phyloP scores from a whole-genome alignment of 148 eudicot genomes.

The Rhododendron kiyosumense region DNA sequence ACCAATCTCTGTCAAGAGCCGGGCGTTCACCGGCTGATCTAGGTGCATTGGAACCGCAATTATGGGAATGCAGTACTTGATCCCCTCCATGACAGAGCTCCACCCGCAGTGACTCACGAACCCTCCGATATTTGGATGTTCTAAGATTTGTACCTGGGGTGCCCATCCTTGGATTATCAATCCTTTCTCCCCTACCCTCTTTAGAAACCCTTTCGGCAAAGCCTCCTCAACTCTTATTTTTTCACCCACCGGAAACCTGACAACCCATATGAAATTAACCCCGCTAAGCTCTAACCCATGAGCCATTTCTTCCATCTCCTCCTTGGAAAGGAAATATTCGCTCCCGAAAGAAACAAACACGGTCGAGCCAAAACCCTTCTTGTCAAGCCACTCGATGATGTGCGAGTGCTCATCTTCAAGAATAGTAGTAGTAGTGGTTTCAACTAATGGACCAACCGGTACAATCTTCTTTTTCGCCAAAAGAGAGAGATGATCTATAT shows the following conservation, averaged over 20 bases:
- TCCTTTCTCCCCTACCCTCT: neutral
- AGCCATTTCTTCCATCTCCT: neutral
- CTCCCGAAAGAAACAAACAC: slow-evolving; percentile 3
- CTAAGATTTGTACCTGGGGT: neutral
- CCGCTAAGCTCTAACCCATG: neutral
- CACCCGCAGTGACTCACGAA: slow-evolving; percentile 4
- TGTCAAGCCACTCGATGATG: neutral
- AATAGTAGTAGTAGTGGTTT: neutral
- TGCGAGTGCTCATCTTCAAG: neutral
- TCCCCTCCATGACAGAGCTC: slow-evolving; percentile 2
- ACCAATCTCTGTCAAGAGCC: neutral
- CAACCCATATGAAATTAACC: slow-evolving; percentile 2
- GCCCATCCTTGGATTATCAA: slow-evolving; percentile 2
- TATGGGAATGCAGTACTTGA: neutral
- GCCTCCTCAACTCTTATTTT: neutral
- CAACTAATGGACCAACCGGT: neutral
- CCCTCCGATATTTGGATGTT: neutral
- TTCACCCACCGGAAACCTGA: neutral
- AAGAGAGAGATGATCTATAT: neutral
- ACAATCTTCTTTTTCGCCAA: neutral
- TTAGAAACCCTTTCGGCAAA: neutral
- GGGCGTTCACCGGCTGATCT: neutral
- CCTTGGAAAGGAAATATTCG: neutral
- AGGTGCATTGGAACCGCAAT: neutral
- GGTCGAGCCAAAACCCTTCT: neutral